These are phyloP conservation scores for Geotrichum phurueaensis DNA, from an alignment of 1,139 yeast genomes.

Conservation along the genomic window DNA sequence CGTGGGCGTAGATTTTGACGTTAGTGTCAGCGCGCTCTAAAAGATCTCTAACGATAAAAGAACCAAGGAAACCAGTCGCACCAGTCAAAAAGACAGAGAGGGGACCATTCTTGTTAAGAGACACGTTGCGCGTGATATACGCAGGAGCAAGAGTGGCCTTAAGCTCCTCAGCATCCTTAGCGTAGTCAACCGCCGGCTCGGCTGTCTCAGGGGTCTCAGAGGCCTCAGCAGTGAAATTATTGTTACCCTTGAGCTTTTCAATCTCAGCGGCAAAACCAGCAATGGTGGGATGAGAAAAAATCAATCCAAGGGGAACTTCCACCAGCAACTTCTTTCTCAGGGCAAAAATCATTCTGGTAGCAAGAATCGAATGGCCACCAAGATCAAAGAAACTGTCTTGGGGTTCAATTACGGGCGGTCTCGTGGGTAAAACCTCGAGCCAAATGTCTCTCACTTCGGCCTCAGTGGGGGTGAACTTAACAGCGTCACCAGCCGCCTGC, in stretches of 20 bases:
- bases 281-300: slow-evolving; percentile 84
- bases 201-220: slow-evolving; percentile 29
- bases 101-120: slow-evolving; percentile 35
- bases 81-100: slow-evolving; percentile 85
- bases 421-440: slow-evolving; percentile 77
- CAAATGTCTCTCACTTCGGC: slow-evolving; percentile 69
- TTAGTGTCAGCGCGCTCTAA: slow-evolving; percentile 46
- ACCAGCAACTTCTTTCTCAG: slow-evolving; percentile 70
- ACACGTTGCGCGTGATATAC: slow-evolving; percentile 38
- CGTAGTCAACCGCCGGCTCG: slow-evolving; percentile 48
- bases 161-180: slow-evolving; percentile 65
- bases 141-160: slow-evolving; percentile 40
- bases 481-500: slow-evolving; percentile 20
- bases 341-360: slow-evolving; percentile 94
- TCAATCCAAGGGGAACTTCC: slow-evolving; percentile 82
- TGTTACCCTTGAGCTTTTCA: slow-evolving; percentile 45
- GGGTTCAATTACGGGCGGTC: slow-evolving; percentile 69
- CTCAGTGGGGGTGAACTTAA: slow-evolving; percentile 57
- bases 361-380: slow-evolving; percentile 96
- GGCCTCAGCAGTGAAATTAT: slow-evolving; percentile 22
- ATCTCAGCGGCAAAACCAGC: slow-evolving; percentile 71
- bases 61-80: slow-evolving; percentile 92
- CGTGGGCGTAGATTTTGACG: slow-evolving; percentile 75
- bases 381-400: slow-evolving; percentile 91
- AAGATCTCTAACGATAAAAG: slow-evolving; percentile 74